A percentile compares a stretch with the other conserved stretches of the same genome.
Conservation (phyloP, 2,329 filamentous ascomycete species). For the Fusarium proliferatum region DNA sequence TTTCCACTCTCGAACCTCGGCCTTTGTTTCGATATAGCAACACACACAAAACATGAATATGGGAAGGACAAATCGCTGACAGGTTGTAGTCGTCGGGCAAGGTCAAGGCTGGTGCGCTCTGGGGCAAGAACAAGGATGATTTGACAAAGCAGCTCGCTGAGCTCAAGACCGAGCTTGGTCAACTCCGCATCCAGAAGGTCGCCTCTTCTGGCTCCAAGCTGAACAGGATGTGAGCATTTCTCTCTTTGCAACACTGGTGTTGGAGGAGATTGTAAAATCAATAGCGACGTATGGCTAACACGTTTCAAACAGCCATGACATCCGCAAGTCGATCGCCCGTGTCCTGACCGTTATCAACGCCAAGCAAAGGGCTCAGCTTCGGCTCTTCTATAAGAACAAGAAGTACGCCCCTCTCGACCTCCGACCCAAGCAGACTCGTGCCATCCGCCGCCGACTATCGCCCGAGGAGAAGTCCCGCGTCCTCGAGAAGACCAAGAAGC, state of each 20-base stretch:
- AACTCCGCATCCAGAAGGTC: constrained; percentile 99
- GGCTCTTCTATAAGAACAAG: constrained; percentile 99
- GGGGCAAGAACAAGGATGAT: constrained; percentile 99
- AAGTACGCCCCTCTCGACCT: constrained; percentile 99
- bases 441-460: constrained; percentile 94
- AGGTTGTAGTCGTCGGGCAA: constrained; percentile 62
- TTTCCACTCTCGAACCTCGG: constrained; percentile 23
- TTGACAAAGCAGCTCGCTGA: constrained; percentile 94
- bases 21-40: constrained; percentile 29
- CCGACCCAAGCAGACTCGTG: constrained; percentile 97
- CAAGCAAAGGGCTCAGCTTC: constrained; percentile 98
- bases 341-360: constrained; percentile 99
- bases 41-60: constrained; percentile 12
- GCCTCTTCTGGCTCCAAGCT: constrained; percentile 94
- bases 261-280: constrained; percentile 2
- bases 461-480: constrained; percentile 86
- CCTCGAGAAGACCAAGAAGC: constrained; percentile 98
- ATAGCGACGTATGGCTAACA: constrained; percentile 31
- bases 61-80: constrained; percentile 46
- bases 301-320: constrained; percentile 79
- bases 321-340: constrained; percentile 99
- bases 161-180: constrained; percentile 95
- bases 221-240: constrained; percentile 85
- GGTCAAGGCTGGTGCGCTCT: constrained; percentile 97
- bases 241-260: not conserved